Evolutionary conservation across 2,329 filamentous ascomycete genomes (phyloP), one percentile per base, ranked within the genome.

Genomic region (Claviceps citrina): DNA sequence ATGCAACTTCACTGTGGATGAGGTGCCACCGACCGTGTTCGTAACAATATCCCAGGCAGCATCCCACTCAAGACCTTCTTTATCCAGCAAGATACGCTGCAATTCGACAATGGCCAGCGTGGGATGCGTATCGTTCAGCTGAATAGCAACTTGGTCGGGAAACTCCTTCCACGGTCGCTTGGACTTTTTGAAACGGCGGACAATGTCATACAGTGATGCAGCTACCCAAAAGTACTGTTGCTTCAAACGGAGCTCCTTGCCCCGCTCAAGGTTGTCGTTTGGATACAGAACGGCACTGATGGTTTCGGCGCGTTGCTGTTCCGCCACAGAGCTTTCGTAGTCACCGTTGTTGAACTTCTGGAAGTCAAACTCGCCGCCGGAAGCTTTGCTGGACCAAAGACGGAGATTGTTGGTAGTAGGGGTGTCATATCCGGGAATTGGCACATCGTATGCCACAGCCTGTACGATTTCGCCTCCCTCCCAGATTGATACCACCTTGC

Each of bases 191-290:
- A 96, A 98, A 43, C 91, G 80, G 43, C 91, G 83, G 44, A 98
- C 82, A 56, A 98, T 98, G 54, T 98, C 91, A 56, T 85, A 85
- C 4, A 98, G 72, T 13, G 91, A 98, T 13, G 91, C 91, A 39
- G 91, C 87, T 55, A 94, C 93, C 91, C 91, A 98, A 67, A 98
- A 98, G 71, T 98, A 98, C 61, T 98, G 91, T 62, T 98, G 91
- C 73, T 98, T 98, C 61, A 98, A 65, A 40, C 91, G 84, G 47
- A 98, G 76, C 67, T 98, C 91, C 63, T 98, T 98, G 46, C 91
- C 91, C 48, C 86, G 76, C 49, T 96, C 89, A 33, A 98, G 74
- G 62, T 94, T 96, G 63, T 96, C 89, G 55, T 98, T 98, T 44
- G 91, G 91, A 57, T 98, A 98, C 33, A 98, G 66, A 12, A 98